These are phyloP conservation scores for Neostapfia colusana DNA, from an alignment of 176 grass and related monocot genomes.

Conservation along the genomic window DNA sequence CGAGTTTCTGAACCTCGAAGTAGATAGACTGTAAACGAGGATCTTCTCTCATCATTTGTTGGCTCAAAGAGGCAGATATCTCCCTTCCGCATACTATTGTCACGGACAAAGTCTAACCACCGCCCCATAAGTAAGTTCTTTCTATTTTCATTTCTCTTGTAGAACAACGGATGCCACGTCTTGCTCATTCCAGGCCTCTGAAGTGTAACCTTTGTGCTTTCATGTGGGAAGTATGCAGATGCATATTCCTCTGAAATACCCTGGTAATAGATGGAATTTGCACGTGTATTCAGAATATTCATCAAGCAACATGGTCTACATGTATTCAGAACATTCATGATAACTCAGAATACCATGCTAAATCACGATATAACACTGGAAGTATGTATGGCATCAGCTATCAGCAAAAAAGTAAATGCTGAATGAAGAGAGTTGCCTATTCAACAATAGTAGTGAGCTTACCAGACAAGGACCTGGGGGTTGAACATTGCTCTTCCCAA, in stretches of 20 bases:
- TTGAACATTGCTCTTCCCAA: slow-evolving; percentile 21
- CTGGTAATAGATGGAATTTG: slow-evolving; percentile 26
- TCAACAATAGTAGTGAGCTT: neutral
- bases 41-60: neutral
- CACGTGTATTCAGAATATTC: neutral
- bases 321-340: neutral
- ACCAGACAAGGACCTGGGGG: slow-evolving; percentile 2
- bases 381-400: neutral
- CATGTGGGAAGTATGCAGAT: slow-evolving; percentile 21
- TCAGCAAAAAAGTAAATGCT: neutral
- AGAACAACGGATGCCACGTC: slow-evolving; percentile 36
- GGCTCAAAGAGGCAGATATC: slow-evolving; percentile 46
- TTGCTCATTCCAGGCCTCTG: slow-evolving; percentile 3
- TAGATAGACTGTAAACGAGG: slow-evolving; percentile 36
- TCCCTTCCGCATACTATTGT: slow-evolving; percentile 38
- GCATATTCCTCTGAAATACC: slow-evolving; percentile 37
- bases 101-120: slow-evolving; percentile 46
- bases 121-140: slow-evolving; percentile 25
- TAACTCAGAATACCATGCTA: neutral
- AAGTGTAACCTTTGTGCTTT: slow-evolving; percentile 31
- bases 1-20: neutral
- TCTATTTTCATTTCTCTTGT: neutral
- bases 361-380: neutral
- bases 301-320: neutral
- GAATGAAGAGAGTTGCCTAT: neutral